phyloP scores from a whole-genome alignment of 2,329 filamentous ascomycete genomes.

The Cercospora citrullina region DNA sequence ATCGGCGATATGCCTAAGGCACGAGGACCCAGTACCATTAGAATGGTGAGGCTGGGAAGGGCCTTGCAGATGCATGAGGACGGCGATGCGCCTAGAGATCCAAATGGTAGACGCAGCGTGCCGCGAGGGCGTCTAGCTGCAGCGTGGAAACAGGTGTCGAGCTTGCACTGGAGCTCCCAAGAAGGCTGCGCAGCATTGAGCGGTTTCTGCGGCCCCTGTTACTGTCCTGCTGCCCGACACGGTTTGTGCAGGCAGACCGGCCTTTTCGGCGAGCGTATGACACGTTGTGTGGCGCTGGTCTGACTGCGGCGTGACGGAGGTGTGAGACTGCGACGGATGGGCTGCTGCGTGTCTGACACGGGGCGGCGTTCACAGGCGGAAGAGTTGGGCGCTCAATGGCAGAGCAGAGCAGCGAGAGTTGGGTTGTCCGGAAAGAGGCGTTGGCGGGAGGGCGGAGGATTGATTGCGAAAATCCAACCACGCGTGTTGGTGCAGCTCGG shows the following conservation, averaged over 20 bases:
- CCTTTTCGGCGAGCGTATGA: not conserved
- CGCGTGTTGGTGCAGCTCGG: not conserved
- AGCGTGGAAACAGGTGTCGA: constrained; percentile 8
- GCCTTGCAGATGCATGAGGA: constrained; percentile 2
- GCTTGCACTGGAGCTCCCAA: not conserved
- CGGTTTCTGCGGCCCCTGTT: not conserved
- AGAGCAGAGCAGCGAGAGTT: not conserved
- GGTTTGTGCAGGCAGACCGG: not conserved
- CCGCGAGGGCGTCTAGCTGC: not conserved
- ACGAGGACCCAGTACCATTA: not conserved
- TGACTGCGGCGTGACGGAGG: not conserved
- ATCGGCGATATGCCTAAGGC: not conserved
- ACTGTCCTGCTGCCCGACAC: not conserved
- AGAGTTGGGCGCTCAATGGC: not conserved
- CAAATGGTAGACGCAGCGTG: not conserved
- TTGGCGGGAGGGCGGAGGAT: not conserved
- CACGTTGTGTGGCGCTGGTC: not conserved
- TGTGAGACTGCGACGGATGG: not conserved
- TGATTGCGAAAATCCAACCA: not conserved
- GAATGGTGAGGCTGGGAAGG: constrained; percentile 1
- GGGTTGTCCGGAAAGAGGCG: not conserved
- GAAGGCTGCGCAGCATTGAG: not conserved
- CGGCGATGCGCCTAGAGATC: not conserved
- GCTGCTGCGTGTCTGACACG: not conserved
- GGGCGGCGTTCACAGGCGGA: not conserved